These are phyloP conservation scores for Amanita jacksonii DNA, from an alignment of 768 basidiomycete genomes.

Conservation along the genomic window DNA sequence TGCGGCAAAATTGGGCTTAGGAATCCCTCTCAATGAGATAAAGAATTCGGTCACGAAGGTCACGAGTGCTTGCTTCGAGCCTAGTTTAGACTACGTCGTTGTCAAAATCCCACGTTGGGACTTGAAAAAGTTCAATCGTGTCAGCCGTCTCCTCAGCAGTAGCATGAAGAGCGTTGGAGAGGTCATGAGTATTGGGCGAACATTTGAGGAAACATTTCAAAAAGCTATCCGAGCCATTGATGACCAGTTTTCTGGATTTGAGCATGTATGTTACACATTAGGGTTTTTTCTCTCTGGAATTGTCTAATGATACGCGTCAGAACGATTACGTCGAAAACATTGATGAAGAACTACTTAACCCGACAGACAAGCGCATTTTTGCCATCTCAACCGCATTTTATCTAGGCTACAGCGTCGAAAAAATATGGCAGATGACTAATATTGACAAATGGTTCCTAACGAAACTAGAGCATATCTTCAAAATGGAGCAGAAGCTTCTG, in stretches of 20 bases:
- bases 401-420: slow-evolving; percentile 88
- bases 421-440: slow-evolving; percentile 95
- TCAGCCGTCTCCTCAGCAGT: slow-evolving; percentile 82
- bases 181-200: slow-evolving; percentile 98
- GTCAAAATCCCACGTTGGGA: slow-evolving; percentile 99
- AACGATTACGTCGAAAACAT: slow-evolving; percentile 85
- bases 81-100: slow-evolving; percentile 92
- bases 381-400: slow-evolving; percentile 93
- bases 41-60: slow-evolving; percentile 96
- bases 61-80: slow-evolving; percentile 96
- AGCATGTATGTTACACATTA: slow-evolving; percentile 39
- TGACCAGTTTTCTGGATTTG: slow-evolving; percentile 89
- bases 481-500: slow-evolving; percentile 72
- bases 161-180: slow-evolving; percentile 99
- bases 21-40: slow-evolving; percentile 96
- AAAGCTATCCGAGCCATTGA: slow-evolving; percentile 97
- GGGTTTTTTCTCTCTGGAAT: neutral
- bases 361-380: slow-evolving; percentile 95
- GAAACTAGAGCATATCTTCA: slow-evolving; percentile 74
- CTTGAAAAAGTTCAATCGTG: slow-evolving; percentile 93
- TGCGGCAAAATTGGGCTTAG: slow-evolving; percentile 94
- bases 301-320: slow-evolving; percentile 32
- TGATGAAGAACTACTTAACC: slow-evolving; percentile 88
- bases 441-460: slow-evolving; percentile 99
- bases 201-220: slow-evolving; percentile 98